Base-by-base conservation (phyloP, 306 rosid species). In the Fragaria iinumae region DNA sequence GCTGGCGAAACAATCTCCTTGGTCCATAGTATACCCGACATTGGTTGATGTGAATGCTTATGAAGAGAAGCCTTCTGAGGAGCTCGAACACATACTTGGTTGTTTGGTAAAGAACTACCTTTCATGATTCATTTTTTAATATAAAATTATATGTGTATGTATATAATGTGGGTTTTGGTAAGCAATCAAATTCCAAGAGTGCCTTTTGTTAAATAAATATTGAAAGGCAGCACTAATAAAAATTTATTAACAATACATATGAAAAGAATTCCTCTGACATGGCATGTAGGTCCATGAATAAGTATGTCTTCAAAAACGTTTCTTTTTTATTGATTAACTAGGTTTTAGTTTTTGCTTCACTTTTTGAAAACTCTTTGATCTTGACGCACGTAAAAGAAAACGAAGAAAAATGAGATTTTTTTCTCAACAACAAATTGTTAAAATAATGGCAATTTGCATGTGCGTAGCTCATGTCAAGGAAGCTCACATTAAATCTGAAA, bases 1-100 rank as follows among this genome's bases (percentile, higher is more conserved):
- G 97, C 83, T 93, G 84, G 98, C 98, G 77, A 93, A 89, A 84
- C 91, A 86, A 76, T 93, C 98, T 86, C 98, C 98, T 29, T 91
- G 87, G 83, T 89, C 98, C 53, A 82, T 93, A 78, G 96, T 93
- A 67, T 93, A 91, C 87, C 98, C 98, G 49, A 87, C 97, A 38
- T 88, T 93, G 34, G 98, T 91, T 84, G 94, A 93, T 77, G 93
- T 87, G 66, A 89, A 89, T 87, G 91, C 97, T 59, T 90, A 90
- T 68, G 96, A 89, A 75, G 97, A 90, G 86, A 90, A 85, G 83
- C 97, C 96, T 81, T 89, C 96, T 20, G 94, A 93, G 85, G 98
- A 91, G 89, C 97, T 93, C 49, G 96, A 84, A 73, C 93, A 91
- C 76, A 83, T 93, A 84, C 81, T 93, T 81, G 87, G 89, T 80